Evolutionary conservation across 305 asterid species (phyloP).

Genomic region (Solanum hybrid): DNA sequence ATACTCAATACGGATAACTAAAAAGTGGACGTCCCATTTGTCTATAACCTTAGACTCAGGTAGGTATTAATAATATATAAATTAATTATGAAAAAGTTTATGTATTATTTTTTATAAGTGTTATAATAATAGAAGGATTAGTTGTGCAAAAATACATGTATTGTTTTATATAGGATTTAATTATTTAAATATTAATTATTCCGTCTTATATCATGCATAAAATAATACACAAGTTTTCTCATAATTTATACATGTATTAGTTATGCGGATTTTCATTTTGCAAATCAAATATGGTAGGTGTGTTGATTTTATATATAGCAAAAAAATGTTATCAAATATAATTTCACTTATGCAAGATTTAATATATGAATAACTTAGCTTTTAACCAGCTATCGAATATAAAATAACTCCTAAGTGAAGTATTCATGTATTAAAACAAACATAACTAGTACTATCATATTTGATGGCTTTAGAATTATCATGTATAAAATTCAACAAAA

Average conservation of each 20-base stretch:
- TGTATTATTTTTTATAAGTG: no score
- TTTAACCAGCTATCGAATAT: background rate
- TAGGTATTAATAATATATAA: background rate
- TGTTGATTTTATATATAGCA: background rate
- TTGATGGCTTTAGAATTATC: background rate
- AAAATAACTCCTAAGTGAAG: rapidly evolving
- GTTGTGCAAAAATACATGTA: background rate
- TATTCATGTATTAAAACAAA: background rate
- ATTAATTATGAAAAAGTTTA: no score
- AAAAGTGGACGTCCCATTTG: background rate
- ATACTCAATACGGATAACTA: background rate
- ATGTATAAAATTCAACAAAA: background rate
- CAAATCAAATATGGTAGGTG: background rate
- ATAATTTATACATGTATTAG: background rate
- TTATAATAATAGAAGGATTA: no score
- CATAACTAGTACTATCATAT: background rate
- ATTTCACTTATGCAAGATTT: background rate
- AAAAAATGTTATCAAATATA: background rate
- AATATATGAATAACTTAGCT: background rate
- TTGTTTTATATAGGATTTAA: no score
- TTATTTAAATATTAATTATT: no score
- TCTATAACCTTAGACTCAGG: background rate
- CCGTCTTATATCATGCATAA: no score
- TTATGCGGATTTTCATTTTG: no score
- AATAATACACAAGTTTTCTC: background rate